A percentile compares a stretch with the other conserved stretches of the same genome.
These are phyloP conservation scores for Trametes cinnabarina DNA, from an alignment of 768 basidiomycete genomes.

Conservation along the genomic window DNA sequence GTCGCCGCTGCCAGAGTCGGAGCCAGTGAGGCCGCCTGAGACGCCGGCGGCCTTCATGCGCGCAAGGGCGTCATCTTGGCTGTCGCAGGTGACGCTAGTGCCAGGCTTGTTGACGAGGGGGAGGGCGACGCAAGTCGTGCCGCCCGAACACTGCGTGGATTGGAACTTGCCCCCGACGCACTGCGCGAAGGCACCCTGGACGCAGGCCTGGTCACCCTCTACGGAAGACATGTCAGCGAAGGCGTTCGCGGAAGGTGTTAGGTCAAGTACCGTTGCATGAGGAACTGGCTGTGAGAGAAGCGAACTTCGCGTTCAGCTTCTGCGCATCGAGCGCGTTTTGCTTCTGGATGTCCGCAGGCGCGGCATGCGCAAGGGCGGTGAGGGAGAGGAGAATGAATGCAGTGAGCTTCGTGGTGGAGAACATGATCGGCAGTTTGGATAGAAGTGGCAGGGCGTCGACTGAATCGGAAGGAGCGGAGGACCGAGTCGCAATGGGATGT, in stretches of 20 bases:
- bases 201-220: conserved; percentile 38
- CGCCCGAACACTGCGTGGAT: conserved; percentile 31
- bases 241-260: neutral
- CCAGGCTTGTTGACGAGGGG: conserved; percentile 42
- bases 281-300: conserved; percentile 25
- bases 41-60: conserved; percentile 38
- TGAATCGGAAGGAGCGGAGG: neutral
- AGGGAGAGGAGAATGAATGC: conserved; percentile 22
- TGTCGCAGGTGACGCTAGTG: conserved; percentile 39
- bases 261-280: conserved; percentile 30
- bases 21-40: conserved; percentile 23
- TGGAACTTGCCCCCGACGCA: conserved; percentile 37
- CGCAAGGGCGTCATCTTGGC: conserved; percentile 31
- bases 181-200: conserved; percentile 39
- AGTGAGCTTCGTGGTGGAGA: conserved; percentile 17
- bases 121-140: conserved; percentile 37
- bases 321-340: conserved; percentile 39
- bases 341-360: conserved; percentile 23
- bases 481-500: neutral
- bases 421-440: conserved; percentile 3
- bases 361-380: conserved; percentile 13
- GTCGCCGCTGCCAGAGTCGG: neutral
- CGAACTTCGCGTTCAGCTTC: conserved; percentile 36
- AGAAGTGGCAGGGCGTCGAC: neutral
- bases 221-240: neutral